phyloP scores from a whole-genome alignment of 129 eudicot genomes.

The Gnaphalium uliginosum region DNA sequence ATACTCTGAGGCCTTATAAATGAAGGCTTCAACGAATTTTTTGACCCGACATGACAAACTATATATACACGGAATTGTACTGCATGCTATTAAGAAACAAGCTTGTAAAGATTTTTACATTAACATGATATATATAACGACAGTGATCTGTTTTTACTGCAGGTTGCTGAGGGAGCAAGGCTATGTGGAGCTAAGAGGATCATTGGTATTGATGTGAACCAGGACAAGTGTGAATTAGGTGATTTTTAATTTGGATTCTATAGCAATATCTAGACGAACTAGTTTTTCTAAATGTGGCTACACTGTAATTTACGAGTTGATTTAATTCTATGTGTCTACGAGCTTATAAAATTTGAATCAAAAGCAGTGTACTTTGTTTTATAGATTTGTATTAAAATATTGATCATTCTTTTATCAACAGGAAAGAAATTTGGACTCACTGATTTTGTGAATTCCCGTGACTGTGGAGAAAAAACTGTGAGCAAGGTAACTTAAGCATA shows the following conservation, averaged over 20 bases:
- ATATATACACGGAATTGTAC: neutral
- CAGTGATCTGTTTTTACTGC: slow-evolving; percentile 9
- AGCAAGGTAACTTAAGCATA: slow-evolving; percentile 58
- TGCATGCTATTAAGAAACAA: too few species aligned
- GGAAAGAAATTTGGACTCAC: slow-evolving; percentile 84
- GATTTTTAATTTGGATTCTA: neutral
- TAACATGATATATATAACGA: neutral
- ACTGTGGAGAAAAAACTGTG: slow-evolving; percentile 59
- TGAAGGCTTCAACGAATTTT: neutral
- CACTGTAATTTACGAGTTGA: neutral
- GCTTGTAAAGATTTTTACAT: too few species aligned
- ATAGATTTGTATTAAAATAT: neutral
- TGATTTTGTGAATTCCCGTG: slow-evolving; percentile 68
- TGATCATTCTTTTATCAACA: slow-evolving; percentile 20
- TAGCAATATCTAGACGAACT: neutral
- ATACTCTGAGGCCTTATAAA: neutral
- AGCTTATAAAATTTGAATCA: neutral
- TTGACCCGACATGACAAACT: neutral
- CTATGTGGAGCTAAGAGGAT: slow-evolving; percentile 75
- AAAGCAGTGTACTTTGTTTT: slow-evolving; percentile 19
- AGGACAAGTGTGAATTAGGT: slow-evolving; percentile 69
- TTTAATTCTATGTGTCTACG: neutral
- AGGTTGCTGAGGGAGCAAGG: slow-evolving; percentile 97
- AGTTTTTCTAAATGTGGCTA: too few species aligned
- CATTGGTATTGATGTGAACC: slow-evolving; percentile 81